These are phyloP conservation scores for Nakaseomyces glabratus DNA, from an alignment of 1,139 yeast species.

Conservation along the genomic window DNA sequence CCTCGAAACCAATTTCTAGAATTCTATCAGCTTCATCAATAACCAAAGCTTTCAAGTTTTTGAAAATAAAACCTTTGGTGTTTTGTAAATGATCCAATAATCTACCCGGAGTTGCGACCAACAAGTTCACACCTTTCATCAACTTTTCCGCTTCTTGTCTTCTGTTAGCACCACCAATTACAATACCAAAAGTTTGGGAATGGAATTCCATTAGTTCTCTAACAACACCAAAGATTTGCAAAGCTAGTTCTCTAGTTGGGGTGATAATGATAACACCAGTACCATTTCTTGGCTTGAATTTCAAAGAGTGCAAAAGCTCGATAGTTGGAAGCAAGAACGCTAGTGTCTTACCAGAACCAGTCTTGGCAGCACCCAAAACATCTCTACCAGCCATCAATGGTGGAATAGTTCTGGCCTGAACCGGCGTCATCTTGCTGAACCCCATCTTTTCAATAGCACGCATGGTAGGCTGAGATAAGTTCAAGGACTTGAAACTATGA, in stretches of 20 bases:
- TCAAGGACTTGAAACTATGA: conserved; percentile 44
- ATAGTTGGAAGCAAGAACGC: conserved; percentile 94
- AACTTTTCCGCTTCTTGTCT: conserved; percentile 95
- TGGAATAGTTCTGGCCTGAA: conserved; percentile 90
- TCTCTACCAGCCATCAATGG: conserved; percentile 92
- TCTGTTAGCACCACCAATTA: conserved; percentile 97
- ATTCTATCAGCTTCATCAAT: conserved; percentile 98
- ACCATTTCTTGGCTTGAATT: conserved; percentile 87
- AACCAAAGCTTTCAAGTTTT: conserved; percentile 84
- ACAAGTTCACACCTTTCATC: conserved; percentile 82
- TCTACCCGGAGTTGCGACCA: conserved; percentile 97
- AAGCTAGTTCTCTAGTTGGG: conserved; percentile 86
- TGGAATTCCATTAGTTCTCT: conserved; percentile 81
- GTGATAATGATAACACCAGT: conserved; percentile 83
- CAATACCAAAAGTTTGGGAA: conserved; percentile 90
- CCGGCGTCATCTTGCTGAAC: conserved; percentile 80
- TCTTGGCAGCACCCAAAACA: conserved; percentile 95
- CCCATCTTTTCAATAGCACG: conserved; percentile 82
- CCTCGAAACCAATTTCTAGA: conserved; percentile 94
- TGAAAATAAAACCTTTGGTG: conserved; percentile 87
- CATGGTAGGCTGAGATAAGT: conserved; percentile 71
- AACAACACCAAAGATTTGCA: conserved; percentile 95
- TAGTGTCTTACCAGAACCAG: conserved; percentile 95
- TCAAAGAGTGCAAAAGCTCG: conserved; percentile 78
- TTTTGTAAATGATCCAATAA: conserved; percentile 92